phyloP scores from a whole-genome alignment of 345 rosid species.

The Schrenkiella parvula region DNA sequence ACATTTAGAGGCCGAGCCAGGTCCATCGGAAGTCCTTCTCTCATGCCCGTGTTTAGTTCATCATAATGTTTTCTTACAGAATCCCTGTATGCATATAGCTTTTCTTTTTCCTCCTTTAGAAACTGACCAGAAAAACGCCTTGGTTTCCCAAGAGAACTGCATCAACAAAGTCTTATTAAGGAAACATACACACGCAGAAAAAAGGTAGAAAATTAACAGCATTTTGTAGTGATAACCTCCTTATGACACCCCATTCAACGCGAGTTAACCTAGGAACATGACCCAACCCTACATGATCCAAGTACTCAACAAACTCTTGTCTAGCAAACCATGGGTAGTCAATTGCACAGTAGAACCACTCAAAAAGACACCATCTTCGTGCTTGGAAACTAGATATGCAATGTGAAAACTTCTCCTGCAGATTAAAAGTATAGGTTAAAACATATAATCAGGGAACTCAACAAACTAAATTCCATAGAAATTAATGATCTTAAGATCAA shows the following conservation, averaged over 20 bases:
- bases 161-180: conserved; percentile 17
- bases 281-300: conserved; percentile 81
- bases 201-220: not conserved
- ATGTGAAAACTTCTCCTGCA: conserved; percentile 61
- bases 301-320: conserved; percentile 82
- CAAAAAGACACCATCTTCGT: conserved; percentile 67
- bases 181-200: not conserved
- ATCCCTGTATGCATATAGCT: conserved; percentile 64
- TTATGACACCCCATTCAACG: conserved; percentile 89
- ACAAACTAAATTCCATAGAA: conserved; percentile 25
- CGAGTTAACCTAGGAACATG: conserved; percentile 82
- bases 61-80: conserved; percentile 73
- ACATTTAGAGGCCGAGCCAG: conserved; percentile 70
- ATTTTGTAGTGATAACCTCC: conserved; percentile 44
- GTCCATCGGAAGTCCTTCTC: conserved; percentile 86
- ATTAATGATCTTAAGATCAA: conserved; percentile 41
- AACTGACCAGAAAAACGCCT: conserved; percentile 74
- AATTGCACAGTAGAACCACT: conserved; percentile 81
- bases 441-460: conserved; percentile 18
- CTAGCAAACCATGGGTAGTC: conserved; percentile 92
- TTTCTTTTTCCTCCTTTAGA: conserved; percentile 78
- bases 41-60: conserved; percentile 56
- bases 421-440: conserved; percentile 7
- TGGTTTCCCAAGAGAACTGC: conserved; percentile 87
- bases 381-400: conserved; percentile 50